Conservation (phyloP, 2,329 filamentous ascomycete genomes). For the Didymella pomorum region DNA sequence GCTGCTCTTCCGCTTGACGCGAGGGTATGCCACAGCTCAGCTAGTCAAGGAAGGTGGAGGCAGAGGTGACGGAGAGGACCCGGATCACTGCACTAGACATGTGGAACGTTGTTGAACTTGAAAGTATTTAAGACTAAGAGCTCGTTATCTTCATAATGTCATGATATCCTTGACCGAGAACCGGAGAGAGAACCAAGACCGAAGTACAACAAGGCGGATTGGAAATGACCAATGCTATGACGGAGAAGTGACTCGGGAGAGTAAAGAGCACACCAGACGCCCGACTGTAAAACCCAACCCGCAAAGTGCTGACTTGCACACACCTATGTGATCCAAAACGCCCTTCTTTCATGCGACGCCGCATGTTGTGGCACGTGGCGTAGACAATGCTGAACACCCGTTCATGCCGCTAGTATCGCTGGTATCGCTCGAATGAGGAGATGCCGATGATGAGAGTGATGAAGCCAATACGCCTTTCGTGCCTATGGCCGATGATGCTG, state of each 20-base stretch:
- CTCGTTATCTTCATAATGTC: conserved; percentile 40
- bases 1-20: too few species aligned
- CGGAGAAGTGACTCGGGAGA: conserved; percentile 24
- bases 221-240: conserved; percentile 21
- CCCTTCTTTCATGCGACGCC: conserved; percentile 34
- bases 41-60: not conserved
- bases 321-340: conserved; percentile 33
- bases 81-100: not conserved
- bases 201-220: conserved; percentile 25
- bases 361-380: conserved; percentile 27
- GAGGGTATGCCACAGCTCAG: not conserved
- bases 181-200: conserved; percentile 35
- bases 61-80: not conserved
- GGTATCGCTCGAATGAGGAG: conserved; percentile 20
- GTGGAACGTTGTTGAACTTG: conserved; percentile 5
- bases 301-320: conserved; percentile 26
- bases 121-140: conserved; percentile 29
- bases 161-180: conserved; percentile 30
- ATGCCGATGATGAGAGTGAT: conserved; percentile 24
- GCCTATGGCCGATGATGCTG: conserved; percentile 27
- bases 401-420: conserved; percentile 23
- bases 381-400: conserved; percentile 24
- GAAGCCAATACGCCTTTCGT: conserved; percentile 35
- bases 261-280: conserved; percentile 30
- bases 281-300: conserved; percentile 25